These are phyloP conservation scores for Monosporozyma siamensis DNA, from an alignment of 805 yeast genomes.

Conservation along the genomic window DNA sequence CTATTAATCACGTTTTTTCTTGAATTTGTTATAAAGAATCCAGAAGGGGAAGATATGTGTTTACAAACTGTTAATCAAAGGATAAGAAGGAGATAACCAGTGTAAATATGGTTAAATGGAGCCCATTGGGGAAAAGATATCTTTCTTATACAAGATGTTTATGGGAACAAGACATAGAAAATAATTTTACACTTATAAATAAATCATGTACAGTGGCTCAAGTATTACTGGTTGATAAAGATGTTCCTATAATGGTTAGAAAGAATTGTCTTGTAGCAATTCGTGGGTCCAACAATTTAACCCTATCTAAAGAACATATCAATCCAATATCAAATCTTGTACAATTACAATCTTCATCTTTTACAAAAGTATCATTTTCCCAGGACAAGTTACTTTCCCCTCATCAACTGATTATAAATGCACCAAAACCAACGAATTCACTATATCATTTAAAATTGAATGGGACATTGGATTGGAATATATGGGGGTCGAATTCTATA, in stretches of 20 bases:
- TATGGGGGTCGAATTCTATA: slow-evolving; percentile 22
- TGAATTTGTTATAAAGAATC: not conserved
- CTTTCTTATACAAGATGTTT: not conserved
- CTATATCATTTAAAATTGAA: slow-evolving; percentile 9
- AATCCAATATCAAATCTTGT: too few species aligned
- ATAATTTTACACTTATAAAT: slow-evolving; percentile 6
- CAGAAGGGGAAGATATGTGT: too few species aligned
- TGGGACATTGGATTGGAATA: slow-evolving; percentile 27
- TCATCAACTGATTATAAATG: not conserved
- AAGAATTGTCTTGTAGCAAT: slow-evolving; percentile 24
- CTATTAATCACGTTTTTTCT: not conserved
- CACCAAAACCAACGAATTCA: slow-evolving; percentile 4
- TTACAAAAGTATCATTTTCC: slow-evolving; percentile 10
- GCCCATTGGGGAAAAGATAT: not conserved
- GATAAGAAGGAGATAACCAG: too few species aligned
- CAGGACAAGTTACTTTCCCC: too few species aligned
- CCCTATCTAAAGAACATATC: slow-evolving; percentile 1
- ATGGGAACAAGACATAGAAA: not conserved
- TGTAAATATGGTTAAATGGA: too few species aligned
- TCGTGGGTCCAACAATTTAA: slow-evolving; percentile 18
- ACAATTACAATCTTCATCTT: too few species aligned
- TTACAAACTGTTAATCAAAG: too few species aligned
- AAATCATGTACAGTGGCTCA: slow-evolving; percentile 8
- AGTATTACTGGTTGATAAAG: slow-evolving; percentile 1
- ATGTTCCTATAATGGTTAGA: slow-evolving; percentile 15